A percentile compares a stretch with the other conserved stretches of the same genome.
These are phyloP conservation scores for Rosa persica DNA, from an alignment of 306 rosid genomes.

Conservation along the genomic window DNA sequence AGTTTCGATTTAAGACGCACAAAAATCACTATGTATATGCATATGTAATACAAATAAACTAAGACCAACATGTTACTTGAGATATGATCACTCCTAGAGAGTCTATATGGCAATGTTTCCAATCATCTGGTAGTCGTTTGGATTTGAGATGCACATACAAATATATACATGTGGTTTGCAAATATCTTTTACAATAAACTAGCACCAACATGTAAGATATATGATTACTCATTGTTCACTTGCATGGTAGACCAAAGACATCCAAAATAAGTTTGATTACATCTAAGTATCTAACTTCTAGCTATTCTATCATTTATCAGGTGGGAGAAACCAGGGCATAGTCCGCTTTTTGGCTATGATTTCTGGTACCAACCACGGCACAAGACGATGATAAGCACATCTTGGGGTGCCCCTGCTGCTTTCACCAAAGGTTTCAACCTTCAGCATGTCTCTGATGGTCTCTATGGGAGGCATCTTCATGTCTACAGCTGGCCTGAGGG, in stretches of 20 bases:
- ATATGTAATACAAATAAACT: background rate
- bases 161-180: background rate
- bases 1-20: background rate
- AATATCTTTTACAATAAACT: background rate
- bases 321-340: conserved; percentile 97
- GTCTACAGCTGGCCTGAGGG: conserved; percentile 95
- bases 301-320: conserved; percentile 34
- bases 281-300: conserved; percentile 4
- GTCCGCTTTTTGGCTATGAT: conserved; percentile 92
- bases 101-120: background rate
- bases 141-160: background rate
- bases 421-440: conserved; percentile 78
- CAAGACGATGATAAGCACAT: conserved; percentile 88
- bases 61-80: background rate
- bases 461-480: conserved; percentile 83
- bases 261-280: background rate
- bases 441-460: conserved; percentile 75
- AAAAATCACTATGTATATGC: background rate
- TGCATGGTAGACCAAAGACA: background rate
- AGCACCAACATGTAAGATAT: background rate
- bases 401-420: conserved; percentile 97
- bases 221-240: background rate
- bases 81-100: background rate
- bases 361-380: conserved; percentile 96
- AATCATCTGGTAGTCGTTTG: background rate